Evolutionary conservation across 2,329 filamentous ascomycete species (phyloP), one percentile per base, ranked within the genome.

Genomic region (Cercospora sesami): DNA sequence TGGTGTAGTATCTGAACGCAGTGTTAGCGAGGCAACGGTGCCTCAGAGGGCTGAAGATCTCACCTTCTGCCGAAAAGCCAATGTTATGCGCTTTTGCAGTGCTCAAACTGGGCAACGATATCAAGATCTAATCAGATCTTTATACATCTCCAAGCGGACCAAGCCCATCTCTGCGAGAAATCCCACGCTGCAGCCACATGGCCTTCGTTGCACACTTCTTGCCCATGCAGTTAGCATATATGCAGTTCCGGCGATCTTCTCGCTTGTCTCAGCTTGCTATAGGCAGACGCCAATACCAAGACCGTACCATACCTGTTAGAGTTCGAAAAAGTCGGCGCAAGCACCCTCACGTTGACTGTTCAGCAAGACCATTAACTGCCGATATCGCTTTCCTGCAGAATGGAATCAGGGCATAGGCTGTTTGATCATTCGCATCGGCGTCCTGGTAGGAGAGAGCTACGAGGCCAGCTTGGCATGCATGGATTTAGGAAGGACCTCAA

Each of bases 121-220:
- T 26, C 48, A 21, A 26, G 48, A 55, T 55, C 48, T 55, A 55
- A 55, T 55, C 48, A 55, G 48, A 55, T 55, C 48, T 55, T 55
- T 55, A 55, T 55, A 28, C 23, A 51, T 51, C 48, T 26, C 21
- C 5, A 5, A 26, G 16, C 4, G 10, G 5, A 55, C 21, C 5
- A 5, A 26, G 16, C 4, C 21, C 12, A 55, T 28, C 5, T 23
- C 21, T 23, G 1, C 18, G 12, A 4, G 8, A 2, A 23, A 7
- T 14, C 18, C 48, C 48, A 55, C 48, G 48, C 48, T 30, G 48
- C 48, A 55, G 48, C 48, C 48, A 30, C 48, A 55, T 28, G 23
- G 48, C 23, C 48, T 16, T 28, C 23, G 2, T 30, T 16, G 26
- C 48, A 16, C 48, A 23, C 48, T 9, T 16, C 48, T 55, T 26